These are phyloP conservation scores for Pulicaria dysenterica DNA, from an alignment of 129 eudicot genomes.

Conservation along the genomic window DNA sequence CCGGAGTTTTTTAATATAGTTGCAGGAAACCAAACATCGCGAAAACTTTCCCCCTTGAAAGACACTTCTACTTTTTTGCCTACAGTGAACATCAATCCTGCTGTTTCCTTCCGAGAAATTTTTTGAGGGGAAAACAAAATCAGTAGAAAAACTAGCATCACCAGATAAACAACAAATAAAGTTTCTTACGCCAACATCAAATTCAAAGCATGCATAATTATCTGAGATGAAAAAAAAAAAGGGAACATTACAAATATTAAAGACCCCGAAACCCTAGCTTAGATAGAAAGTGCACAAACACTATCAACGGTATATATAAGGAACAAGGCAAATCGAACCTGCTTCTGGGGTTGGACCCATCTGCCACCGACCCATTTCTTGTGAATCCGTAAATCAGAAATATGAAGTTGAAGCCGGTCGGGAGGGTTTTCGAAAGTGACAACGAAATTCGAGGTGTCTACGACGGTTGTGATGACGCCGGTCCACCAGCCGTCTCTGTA, in stretches of 20 bases:
- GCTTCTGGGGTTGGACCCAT: slow-evolving; percentile 65
- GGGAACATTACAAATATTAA: background rate
- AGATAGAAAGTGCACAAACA: background rate
- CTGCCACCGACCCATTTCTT: slow-evolving; percentile 57
- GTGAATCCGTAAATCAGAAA: slow-evolving; percentile 56
- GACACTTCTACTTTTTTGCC: slow-evolving; percentile 81
- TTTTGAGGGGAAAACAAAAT: slow-evolving; percentile 17
- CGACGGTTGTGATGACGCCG: slow-evolving; percentile 51
- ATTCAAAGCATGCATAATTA: slow-evolving; percentile 4
- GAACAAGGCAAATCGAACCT: slow-evolving; percentile 40
- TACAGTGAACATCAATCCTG: slow-evolving; percentile 60
- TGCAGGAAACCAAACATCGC: slow-evolving; percentile 81
- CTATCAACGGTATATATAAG: background rate
- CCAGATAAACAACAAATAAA: background rate
- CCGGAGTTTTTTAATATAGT: slow-evolving; percentile 46
- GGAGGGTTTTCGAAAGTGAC: slow-evolving; percentile 45
- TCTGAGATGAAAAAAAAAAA: background rate
- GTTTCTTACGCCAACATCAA: background rate
- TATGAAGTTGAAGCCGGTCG: background rate
- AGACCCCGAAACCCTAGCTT: slow-evolving; percentile 15
- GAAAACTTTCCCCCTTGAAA: slow-evolving; percentile 43
- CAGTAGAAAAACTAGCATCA: slow-evolving; percentile 22
- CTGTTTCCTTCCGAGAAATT: slow-evolving; percentile 56
- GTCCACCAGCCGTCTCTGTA: slow-evolving; percentile 86
- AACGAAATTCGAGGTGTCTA: slow-evolving; percentile 32